Base-by-base conservation (phyloP, 2,329 filamentous ascomycete genomes). In the Geoglossum cookeanum region DNA sequence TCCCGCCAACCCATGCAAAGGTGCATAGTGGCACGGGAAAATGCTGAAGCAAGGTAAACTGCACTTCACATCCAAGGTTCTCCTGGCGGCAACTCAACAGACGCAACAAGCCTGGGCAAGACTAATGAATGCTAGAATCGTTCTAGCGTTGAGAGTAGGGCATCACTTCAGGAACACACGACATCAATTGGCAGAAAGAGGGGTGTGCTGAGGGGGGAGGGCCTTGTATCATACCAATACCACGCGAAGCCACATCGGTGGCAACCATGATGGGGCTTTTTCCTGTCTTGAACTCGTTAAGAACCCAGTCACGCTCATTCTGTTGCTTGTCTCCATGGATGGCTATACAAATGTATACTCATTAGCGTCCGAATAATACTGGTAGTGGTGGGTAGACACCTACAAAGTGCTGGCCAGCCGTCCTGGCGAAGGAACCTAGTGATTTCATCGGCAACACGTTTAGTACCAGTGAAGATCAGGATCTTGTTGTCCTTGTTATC, bases 181-280 rank as follows among this genome's bases (percentile, higher is more conserved):
- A 73, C 71, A 68, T 75, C 72, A 72, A 76, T 71, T 69, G 67
- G 68, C 68, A 63, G 64, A 61, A 62, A 62, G 59, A 61, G 61
- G 60, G 61, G 58, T 55, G 60, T 65, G 62, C 65, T 65, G 64
- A 65, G 62, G 61, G 67, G 65, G 68, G n/a, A 68, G 72, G 71
- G 69, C 74, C 72, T 71, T 74, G 75, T 78, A 85, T 91, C 89
- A 94, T 94, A 96, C 92, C 92, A 76, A 98, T 96, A 88, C 92
- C 92, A 90, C 92, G 92, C 70, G 92, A 97, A 75, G 92, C 92
- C 75, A 98, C 92, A 70, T 97, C 92, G 64, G 92, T 98, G 75
- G 92, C 92, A 76, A 98, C 92, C 90, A 98, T 95, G 82, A 98
- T 94, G 70, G 92, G 92, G 76, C 89, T 95, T 79, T 97, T 96